Conservation (phyloP, 768 basidiomycete species). For the Suillus subaureus region DNA sequence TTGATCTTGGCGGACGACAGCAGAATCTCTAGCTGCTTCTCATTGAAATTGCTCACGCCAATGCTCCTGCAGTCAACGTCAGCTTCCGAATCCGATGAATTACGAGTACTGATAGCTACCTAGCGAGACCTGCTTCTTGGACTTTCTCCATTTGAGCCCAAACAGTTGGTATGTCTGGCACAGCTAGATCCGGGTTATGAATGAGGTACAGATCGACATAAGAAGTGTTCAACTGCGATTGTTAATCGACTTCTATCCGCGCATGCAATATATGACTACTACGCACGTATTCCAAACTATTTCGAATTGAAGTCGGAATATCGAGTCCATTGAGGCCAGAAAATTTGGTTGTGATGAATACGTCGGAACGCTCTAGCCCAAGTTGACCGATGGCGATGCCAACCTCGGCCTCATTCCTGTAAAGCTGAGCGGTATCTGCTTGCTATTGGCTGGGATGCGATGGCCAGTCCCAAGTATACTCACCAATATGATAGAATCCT, state of each 20-base stretch:
- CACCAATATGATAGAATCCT: conserved; percentile 68
- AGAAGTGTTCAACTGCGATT: conserved; percentile 55
- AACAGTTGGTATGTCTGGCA: conserved; percentile 58
- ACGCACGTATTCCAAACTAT: conserved; percentile 58
- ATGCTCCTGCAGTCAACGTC: conserved; percentile 51
- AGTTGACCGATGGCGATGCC: conserved; percentile 43
- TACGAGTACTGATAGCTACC: conserved; percentile 35
- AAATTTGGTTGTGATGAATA: conserved; percentile 71
- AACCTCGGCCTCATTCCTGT: conserved; percentile 60
- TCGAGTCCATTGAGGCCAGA: conserved; percentile 52
- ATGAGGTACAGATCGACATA: conserved; percentile 77
- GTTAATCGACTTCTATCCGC: not conserved
- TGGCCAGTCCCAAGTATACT: conserved; percentile 15
- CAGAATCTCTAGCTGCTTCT: conserved; percentile 55
- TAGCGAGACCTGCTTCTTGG: conserved; percentile 55
- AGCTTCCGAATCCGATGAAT: not conserved
- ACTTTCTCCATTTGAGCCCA: conserved; percentile 69
- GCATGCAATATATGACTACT: not conserved
- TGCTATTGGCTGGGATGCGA: not conserved
- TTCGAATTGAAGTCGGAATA: conserved; percentile 54
- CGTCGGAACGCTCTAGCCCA: conserved; percentile 52
- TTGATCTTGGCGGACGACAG: conserved; percentile 61
- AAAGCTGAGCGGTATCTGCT: conserved; percentile 61
- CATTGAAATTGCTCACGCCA: conserved; percentile 71
- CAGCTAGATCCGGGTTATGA: conserved; percentile 54